Evolutionary conservation across 2,329 filamentous ascomycete genomes (phyloP), one percentile per base, ranked within the genome.

Genomic region (Dactylellina cionopaga): DNA sequence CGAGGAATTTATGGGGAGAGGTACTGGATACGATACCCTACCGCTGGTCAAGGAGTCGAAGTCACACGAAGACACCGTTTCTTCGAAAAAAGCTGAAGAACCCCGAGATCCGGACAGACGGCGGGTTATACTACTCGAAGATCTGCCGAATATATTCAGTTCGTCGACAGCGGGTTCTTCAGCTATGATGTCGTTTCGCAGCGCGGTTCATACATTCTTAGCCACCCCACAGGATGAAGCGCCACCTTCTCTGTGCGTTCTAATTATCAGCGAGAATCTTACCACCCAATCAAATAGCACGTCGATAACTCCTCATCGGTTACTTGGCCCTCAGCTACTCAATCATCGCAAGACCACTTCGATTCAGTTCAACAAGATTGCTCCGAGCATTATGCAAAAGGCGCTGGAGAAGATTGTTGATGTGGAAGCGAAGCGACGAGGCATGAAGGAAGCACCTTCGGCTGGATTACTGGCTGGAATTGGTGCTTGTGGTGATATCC

Each of bases 351-450:
- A 89, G 11, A 88, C 92, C 1, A 88, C 87, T 6, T 84, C 91
- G 3, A 92, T 99, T 75, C 93, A 96, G 75, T 99, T 98, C 81
- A 99, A 99, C 77, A 86, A 90, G 10, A 89, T 99, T 72, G 95
- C 95, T 0, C 89, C 92, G 0, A 95, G 94, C 0, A 86, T 94
- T 41, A 86, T 99, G 77, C 85, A 88, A 10, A 96, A 94, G 80
- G 94, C 94, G 0, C 82, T 99, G 3, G 90, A 95, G 62, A 80
- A 91, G 1, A 85, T 96, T 1, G 86, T 98, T 0, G 84, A 90
- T 76, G 97, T 97, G 79, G 93, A 98, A 80, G 29, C 51, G 15
- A 52, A 56, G n/a, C 15, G 39, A 19, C 51, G 33, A 24, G 65
- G 59, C 17, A 41, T 49, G 5, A 65, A 58, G n/a, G 60, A 65